A percentile compares a stretch with the other conserved stretches of the same genome.
phyloP scores from a whole-genome alignment of 768 basidiomycete genomes.

The Auriscalpium orientale region DNA sequence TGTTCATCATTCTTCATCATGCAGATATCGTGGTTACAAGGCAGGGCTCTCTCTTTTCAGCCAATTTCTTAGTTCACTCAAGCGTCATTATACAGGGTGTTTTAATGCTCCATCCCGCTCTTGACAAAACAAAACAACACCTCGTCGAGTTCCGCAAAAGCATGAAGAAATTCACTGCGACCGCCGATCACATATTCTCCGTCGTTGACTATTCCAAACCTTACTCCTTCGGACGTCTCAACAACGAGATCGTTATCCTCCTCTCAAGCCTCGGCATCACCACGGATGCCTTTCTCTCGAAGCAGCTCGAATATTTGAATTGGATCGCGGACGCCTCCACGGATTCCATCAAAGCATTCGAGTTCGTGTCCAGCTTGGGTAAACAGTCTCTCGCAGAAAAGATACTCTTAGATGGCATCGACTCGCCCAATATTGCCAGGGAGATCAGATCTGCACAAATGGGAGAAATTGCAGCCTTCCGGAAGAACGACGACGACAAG shows the following conservation, averaged over 20 bases:
- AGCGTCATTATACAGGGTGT: constrained; percentile 35
- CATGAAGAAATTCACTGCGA: constrained; percentile 63
- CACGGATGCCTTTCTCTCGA: constrained; percentile 43
- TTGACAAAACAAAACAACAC: constrained; percentile 39
- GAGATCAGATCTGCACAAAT: constrained; percentile 39
- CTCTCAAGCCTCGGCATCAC: constrained; percentile 56
- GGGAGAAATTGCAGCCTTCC: constrained; percentile 42
- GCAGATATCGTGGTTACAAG: constrained; percentile 63
- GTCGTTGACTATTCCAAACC: constrained; percentile 59
- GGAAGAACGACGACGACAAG: constrained; percentile 37
- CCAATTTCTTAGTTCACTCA: neutral
- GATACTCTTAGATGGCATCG: constrained; percentile 48
- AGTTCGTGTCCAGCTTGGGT: constrained; percentile 46
- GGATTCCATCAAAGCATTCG: constrained; percentile 42
- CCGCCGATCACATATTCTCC: constrained; percentile 51
- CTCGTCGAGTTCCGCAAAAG: constrained; percentile 55
- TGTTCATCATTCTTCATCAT: neutral
- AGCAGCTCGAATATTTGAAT: constrained; percentile 50
- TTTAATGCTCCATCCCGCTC: constrained; percentile 55
- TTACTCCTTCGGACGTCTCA: constrained; percentile 57
- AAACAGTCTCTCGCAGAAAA: constrained; percentile 43
- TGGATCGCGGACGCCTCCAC: constrained; percentile 48
- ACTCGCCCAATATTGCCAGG: constrained; percentile 32
- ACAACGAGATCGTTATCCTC: constrained; percentile 64
- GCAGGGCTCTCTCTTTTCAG: neutral